These are phyloP conservation scores for Phaeosphaeria sp. DNA, from an alignment of 2,329 filamentous ascomycete genomes.

Conservation along the genomic window DNA sequence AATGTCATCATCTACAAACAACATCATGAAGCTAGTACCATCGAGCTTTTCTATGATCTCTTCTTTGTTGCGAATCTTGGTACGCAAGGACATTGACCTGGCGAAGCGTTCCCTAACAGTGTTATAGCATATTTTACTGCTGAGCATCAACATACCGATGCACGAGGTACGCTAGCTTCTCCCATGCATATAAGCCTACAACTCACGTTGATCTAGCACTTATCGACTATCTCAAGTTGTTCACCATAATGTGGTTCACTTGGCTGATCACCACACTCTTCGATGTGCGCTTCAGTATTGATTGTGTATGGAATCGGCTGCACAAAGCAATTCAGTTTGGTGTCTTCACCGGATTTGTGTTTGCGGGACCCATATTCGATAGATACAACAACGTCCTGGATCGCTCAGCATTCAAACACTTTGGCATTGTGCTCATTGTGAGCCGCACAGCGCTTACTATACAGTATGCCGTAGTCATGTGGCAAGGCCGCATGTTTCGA, in stretches of 20 bases:
- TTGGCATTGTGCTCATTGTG: constrained; percentile 25
- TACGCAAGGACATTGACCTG: not conserved
- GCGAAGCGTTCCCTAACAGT: not conserved
- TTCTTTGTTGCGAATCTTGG: constrained; percentile 68
- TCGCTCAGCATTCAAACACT: constrained; percentile 19
- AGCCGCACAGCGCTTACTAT: constrained; percentile 21
- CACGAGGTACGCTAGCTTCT: constrained; percentile 21
- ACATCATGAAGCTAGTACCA: constrained; percentile 56
- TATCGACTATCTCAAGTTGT: constrained; percentile 58
- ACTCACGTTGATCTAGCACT: constrained; percentile 26
- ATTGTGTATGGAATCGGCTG: constrained; percentile 68
- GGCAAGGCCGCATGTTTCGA: constrained; percentile 26
- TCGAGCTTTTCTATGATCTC: constrained; percentile 65
- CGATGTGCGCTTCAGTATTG: constrained; percentile 69
- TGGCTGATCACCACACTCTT: constrained; percentile 69
- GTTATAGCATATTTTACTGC: constrained; percentile 62
- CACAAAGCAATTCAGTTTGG: constrained; percentile 67
- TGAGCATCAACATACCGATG: constrained; percentile 62
- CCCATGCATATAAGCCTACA: not conserved
- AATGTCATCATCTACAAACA: constrained; percentile 35
- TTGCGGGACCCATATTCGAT: constrained; percentile 57
- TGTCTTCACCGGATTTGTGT: constrained; percentile 69
- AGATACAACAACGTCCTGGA: constrained; percentile 21
- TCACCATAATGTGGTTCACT: constrained; percentile 69
- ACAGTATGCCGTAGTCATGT: constrained; percentile 31